Evolutionary conservation across 2,329 filamentous ascomycete species (phyloP), one percentile per base, ranked within the genome.

Genomic region (Zymoseptoria pseudotritici): DNA sequence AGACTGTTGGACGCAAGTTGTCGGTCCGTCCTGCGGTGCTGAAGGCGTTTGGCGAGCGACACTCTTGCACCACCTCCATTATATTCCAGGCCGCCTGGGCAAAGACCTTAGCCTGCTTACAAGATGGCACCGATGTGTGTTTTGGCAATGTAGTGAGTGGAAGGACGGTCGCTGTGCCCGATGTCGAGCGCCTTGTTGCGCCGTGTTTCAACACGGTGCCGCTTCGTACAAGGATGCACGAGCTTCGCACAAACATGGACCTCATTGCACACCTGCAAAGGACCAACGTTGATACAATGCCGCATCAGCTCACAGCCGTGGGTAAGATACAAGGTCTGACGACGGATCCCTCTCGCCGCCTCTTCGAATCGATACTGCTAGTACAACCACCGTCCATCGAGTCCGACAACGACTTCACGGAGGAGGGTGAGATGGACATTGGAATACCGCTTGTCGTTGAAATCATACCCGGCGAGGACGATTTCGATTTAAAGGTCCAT

Each of bases 161-260:
- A 1, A 85, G 92, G 7, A 87, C 86, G 0, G 71, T 90, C 9
- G 75, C 83, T 0, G 72, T 92, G 2, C 81, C 87, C 5, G 83
- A 82, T 0, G 78, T 93, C 10, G 86, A 92, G 46, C 78, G 80
- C 3, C 81, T 96, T 5, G 83, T 95, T n/a, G 91, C 90, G 0
- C 92, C 92, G 0, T 96, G 91, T 71, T 96, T 97, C 79, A 97
- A 96, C 70, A 96, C 92, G 0, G 75, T 96, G 11, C 91, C 92
- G 0, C 70, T 91, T 1, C 83, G 90, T 24, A 75, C 85, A 17
- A 75, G 84, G 31, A 62, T 89, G 9, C 74, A 79, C 1, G 70
- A 70, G 2, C 71, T 71, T 1, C 76, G 72, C 0, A 80, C 79
- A 17, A 85, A 86, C 59, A 67, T 79, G 0, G 81, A 86, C 4